Evolutionary conservation across 108 stramenopile genomes (phyloP), one percentile per base, ranked within the genome.

Genomic region (Hondaea fermentalgiana): DNA sequence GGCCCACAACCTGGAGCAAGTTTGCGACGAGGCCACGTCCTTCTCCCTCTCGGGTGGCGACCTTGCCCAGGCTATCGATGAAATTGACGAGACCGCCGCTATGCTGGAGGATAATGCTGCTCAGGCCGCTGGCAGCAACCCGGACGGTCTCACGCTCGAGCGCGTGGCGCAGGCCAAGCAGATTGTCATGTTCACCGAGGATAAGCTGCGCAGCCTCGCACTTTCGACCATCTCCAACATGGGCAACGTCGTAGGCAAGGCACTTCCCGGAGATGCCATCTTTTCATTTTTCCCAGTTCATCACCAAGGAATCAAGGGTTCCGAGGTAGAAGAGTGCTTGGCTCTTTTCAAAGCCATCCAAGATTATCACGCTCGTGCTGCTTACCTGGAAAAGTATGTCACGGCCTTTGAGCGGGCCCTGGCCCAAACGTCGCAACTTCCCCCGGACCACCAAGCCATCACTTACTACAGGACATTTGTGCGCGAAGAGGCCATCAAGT

Each of bases 1-100:
- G 92, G 98, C 98, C 0, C 99, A 99, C 94, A 99, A 99, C 88
- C 89, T 99, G n/a, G 99, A 98, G 90, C 93, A 94, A 19, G 97
- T 98, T 92, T 98, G 97, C 5, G 93, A 95, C 64, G 98, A 99
- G 12, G 94, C 96, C 12, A 96, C 98, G 25, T 97, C 96, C 42
- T 98, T 98, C 92, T 96, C 97, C 88, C 87, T 99, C 25, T 92
- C 93, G 14, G 94, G 94, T 57, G 89, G 89, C 19, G 96, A 98
- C 89, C 90, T 98, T 43, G 97, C 95, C 0, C 95, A 95, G 42
- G 90, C 71, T 5, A 87, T 87, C 21, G 60, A 60, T 14, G 94
- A 94, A 91, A 45, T 93, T 12, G 87, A 93, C 23, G 95, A 93
- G 43, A 69, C 43, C 19, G 19, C 49, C 8, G 14, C 17, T 4